Base-by-base conservation (phyloP, 495 filamentous ascomycete genomes). In the Amphirosellinia nigrospora region DNA sequence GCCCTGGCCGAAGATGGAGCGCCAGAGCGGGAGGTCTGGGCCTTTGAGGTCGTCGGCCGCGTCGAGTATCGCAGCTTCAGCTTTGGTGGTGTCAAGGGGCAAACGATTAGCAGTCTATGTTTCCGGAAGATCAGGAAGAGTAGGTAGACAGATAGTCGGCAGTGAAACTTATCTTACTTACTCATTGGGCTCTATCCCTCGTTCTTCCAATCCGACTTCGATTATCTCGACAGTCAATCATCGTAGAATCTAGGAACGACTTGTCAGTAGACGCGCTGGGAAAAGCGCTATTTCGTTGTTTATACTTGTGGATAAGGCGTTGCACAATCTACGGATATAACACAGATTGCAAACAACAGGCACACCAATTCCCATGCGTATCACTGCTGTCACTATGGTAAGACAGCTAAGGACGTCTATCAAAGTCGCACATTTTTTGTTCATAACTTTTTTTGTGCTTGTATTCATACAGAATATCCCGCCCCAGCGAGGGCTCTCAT, bases 11-110 rank as follows among this genome's bases (percentile, higher is more conserved):
- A 3, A 23, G 23, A 10, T 15, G 62, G 23, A 34, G 28, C 59
- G 32, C 34, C 55, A 19, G 16, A 64, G 4, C 21, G 46, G 26
- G 48, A 26, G 32, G 41, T 46, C 71, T 68, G 64, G 71, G 66
- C 70, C 48, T 71, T 79, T 80, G 85, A 73, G 75, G 65, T 85
- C 73, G 87, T 88, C 72, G 89, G 88, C 0, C 85, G 84, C 72
- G 87, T 97, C 60, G 85, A 90, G 75, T 98, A 97, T 82, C 93
- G 90, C 3, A 89, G 86, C 34, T 97, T 96, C 75, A 87, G 88
- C 59, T 97, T 97, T 86, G 94, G 93, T 10, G 94, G 94, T 7
- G 87, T 89, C 75, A 90, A 93, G 77, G 94, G 94, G 7, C 91
- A 94, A 82, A 91, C 90, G 0, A 92, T 98, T 48, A 92, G 89